These are phyloP conservation scores for Solioccasus polychromus DNA, from an alignment of 768 basidiomycete genomes.

Conservation along the genomic window DNA sequence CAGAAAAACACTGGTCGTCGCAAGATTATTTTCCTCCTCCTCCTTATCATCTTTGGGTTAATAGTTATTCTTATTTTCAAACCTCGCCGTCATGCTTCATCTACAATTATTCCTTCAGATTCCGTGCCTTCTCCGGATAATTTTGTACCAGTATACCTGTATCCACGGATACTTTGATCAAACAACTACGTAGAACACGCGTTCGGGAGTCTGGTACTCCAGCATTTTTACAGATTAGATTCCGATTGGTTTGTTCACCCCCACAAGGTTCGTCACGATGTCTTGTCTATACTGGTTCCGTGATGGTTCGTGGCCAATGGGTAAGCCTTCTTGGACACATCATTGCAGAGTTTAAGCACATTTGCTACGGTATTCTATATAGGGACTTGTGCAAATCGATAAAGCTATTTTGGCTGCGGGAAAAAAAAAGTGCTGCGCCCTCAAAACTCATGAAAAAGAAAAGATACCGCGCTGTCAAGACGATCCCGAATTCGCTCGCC, in stretches of 20 bases:
- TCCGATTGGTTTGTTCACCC: slow-evolving; percentile 1
- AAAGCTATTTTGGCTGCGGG: slow-evolving; percentile 5
- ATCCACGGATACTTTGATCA: slow-evolving; percentile 32
- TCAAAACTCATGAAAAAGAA: too few species aligned
- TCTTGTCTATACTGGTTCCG: background rate
- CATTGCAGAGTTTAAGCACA: slow-evolving; percentile 1
- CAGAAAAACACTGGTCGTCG: slow-evolving; percentile 92
- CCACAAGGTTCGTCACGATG: slow-evolving; percentile 21
- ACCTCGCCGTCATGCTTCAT: slow-evolving; percentile 56
- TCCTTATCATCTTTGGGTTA: slow-evolving; percentile 86
- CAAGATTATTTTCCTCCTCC: slow-evolving; percentile 88
- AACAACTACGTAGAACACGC: slow-evolving; percentile 16
- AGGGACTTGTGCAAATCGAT: slow-evolving; percentile 19
- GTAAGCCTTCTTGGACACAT: slow-evolving; percentile 8
- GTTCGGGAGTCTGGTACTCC: slow-evolving; percentile 9
- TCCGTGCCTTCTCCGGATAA: slow-evolving; percentile 23
- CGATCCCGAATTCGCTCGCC: too few species aligned
- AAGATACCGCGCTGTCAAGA: too few species aligned
- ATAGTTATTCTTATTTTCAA: slow-evolving; percentile 91
- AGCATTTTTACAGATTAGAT: slow-evolving; percentile 2
- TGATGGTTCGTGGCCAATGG: slow-evolving; percentile 9
- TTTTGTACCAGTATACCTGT: slow-evolving; percentile 31
- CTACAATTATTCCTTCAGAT: slow-evolving; percentile 29
- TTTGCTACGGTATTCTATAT: slow-evolving; percentile 1
- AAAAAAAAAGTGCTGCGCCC: too few species aligned